phyloP scores from a whole-genome alignment of 1,284 basidiomycete genomes.

The Trichosporon asahii region DNA sequence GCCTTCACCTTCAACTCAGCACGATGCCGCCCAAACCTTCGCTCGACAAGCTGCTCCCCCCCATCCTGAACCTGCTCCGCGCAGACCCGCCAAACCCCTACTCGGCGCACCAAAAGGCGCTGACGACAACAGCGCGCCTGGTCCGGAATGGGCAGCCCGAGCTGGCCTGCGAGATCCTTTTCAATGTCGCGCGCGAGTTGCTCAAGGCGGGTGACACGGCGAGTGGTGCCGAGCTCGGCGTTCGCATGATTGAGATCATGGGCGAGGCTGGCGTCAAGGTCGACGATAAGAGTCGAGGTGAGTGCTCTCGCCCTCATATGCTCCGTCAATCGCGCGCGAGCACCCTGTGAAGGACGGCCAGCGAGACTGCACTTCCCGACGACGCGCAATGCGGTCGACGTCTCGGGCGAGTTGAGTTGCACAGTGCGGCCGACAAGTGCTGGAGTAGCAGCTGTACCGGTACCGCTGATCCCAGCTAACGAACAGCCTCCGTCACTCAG shows the following conservation, averaged over 20 bases:
- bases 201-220: constrained; percentile 82
- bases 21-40: constrained; percentile 47
- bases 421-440: no score
- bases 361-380: no score
- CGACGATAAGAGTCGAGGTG: constrained; percentile 66
- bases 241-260: constrained; percentile 76
- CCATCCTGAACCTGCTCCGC: constrained; percentile 45
- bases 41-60: constrained; percentile 45
- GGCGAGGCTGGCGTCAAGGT: constrained; percentile 65
- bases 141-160: constrained; percentile 70
- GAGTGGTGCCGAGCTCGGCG: constrained; percentile 75
- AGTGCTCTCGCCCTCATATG: no score
- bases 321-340: no score
- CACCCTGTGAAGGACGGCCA: no score
- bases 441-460: no score
- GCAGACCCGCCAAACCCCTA: constrained; percentile 60
- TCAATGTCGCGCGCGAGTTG: constrained; percentile 75
- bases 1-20: background rate
- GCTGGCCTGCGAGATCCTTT: constrained; percentile 81
- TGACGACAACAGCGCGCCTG: constrained; percentile 86
- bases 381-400: no score
- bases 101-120: constrained; percentile 89
- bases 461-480: background rate
- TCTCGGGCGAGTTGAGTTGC: no score
- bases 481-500: constrained; percentile 49